Evolutionary conservation across 352 stramenopile genomes (phyloP).

Genomic region (Phytophthora citrophthora): DNA sequence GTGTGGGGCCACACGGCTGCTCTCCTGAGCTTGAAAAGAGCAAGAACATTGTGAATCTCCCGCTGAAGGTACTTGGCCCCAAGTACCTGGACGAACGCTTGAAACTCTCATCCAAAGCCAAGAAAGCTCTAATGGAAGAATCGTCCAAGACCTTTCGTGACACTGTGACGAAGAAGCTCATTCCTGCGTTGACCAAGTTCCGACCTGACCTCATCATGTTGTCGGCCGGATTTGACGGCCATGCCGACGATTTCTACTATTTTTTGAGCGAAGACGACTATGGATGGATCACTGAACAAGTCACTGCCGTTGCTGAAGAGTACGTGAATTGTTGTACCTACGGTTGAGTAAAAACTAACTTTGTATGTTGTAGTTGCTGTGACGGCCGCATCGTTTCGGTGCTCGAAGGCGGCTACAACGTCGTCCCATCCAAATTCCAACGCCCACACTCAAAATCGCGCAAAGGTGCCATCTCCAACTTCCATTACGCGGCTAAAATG

Average conservation of each 20-base stretch:
- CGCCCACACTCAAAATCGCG: constrained; percentile 37
- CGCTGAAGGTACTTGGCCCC: constrained; percentile 54
- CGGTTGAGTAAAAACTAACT: background rate
- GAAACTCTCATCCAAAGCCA: constrained; percentile 62
- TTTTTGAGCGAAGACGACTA: constrained; percentile 88
- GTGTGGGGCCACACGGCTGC: constrained; percentile 51
- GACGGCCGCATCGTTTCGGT: constrained; percentile 94
- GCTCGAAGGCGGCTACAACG: constrained; percentile 94
- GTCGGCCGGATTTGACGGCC: constrained; percentile 73
- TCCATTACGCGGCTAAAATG: constrained; percentile 55
- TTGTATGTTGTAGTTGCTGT: constrained; percentile 63
- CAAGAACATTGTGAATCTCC: constrained; percentile 65
- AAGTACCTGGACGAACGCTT: constrained; percentile 65
- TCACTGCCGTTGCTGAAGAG: constrained; percentile 91
- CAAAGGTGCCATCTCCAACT: constrained; percentile 49
- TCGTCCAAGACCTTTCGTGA: constrained; percentile 55
- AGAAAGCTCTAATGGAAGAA: constrained; percentile 54
- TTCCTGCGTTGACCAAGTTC: constrained; percentile 57
- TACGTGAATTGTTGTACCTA: constrained; percentile 49
- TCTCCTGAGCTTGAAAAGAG: constrained; percentile 52
- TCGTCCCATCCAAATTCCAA: constrained; percentile 57
- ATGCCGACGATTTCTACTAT: constrained; percentile 76
- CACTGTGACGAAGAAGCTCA: constrained; percentile 48
- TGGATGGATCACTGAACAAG: constrained; percentile 82
- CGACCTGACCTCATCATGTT: constrained; percentile 69